Base-by-base conservation (phyloP, 2,329 filamentous ascomycete genomes). In the Arthrobotrys sphaeroides region DNA sequence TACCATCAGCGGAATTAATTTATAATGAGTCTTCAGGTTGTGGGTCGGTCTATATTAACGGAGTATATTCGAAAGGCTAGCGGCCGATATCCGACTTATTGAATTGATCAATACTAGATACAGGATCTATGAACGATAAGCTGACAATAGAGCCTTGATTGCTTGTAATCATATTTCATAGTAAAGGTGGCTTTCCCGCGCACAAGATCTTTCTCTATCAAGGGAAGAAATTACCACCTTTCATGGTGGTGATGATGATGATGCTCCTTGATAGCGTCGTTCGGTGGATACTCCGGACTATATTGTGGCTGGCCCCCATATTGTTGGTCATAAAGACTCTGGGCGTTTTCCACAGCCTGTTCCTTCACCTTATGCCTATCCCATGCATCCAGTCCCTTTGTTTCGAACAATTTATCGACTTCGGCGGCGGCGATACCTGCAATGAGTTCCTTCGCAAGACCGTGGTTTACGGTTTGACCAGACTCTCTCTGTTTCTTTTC, bases 291-390 rank as follows among this genome's bases (percentile, higher is more conserved):
- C 10, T 22, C 36, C 20, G 67, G 47, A 26, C 84, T 83, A 20
- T 84, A 81, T 9, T 81, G 79, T 12, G 82, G 81, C 75, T 78
- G 74, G 18, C 81, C 66, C 40, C 83, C 81, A 78, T 86, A 86
- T 77, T 86, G 84, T 77, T 85, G 82, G 69, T 85, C 84, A 78
- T 86, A 86, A 81, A 86, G 82, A 10, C 80, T 77, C 81, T 85
- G 82, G 12, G 84, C 83, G 33, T 83, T 81, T 70, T 81, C 60
- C 79, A 82, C 82, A 2, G 85, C 85, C 43, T 84, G 78, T n/a
- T 60, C 3, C 82, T 86, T 85, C 26, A 84, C 82, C 79, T 83
- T 83, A 80, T 86, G 84, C 45, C 81, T 80, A 80, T 86, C 85
- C 77, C 84, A 82, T 80, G 80, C 84, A 78, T 86, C 85, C 73